These are phyloP conservation scores for Penicillium sp. DNA, from an alignment of 2,329 filamentous ascomycete genomes.

Conservation along the genomic window DNA sequence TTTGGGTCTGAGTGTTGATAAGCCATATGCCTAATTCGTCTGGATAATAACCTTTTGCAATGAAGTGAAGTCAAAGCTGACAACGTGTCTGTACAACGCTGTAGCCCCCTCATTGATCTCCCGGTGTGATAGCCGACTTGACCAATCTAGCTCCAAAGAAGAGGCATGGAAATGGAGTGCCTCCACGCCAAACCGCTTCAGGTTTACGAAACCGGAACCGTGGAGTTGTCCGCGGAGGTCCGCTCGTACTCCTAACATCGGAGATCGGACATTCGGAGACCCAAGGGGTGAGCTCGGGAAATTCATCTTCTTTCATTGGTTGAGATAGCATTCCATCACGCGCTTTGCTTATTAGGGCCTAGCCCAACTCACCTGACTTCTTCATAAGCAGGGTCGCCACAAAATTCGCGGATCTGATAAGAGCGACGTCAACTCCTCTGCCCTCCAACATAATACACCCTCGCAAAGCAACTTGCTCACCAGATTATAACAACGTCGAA, in stretches of 20 bases:
- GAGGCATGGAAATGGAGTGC: neutral
- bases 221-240: constrained; percentile 5
- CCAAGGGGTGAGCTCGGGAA: constrained; percentile 1
- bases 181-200: neutral
- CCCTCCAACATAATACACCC: constrained; percentile 5
- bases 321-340: neutral
- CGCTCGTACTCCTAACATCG: constrained; percentile 3
- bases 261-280: constrained; percentile 15
- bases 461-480: neutral
- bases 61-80: neutral
- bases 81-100: neutral
- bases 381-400: constrained; percentile 18
- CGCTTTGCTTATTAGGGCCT: constrained; percentile 3
- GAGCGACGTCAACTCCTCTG: constrained; percentile 18
- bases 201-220: neutral
- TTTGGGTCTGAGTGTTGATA: neutral
- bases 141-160: neutral
- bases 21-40: neutral
- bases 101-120: neutral
- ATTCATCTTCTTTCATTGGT: constrained; percentile 12
- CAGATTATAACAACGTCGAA: constrained; percentile 7
- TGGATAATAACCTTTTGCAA: neutral
- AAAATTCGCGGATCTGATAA: constrained; percentile 20
- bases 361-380: constrained; percentile 13
- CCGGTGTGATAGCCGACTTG: neutral